phyloP scores from a whole-genome alignment of 2,329 filamentous ascomycete genomes.

The Gaeumannomyces sp. region DNA sequence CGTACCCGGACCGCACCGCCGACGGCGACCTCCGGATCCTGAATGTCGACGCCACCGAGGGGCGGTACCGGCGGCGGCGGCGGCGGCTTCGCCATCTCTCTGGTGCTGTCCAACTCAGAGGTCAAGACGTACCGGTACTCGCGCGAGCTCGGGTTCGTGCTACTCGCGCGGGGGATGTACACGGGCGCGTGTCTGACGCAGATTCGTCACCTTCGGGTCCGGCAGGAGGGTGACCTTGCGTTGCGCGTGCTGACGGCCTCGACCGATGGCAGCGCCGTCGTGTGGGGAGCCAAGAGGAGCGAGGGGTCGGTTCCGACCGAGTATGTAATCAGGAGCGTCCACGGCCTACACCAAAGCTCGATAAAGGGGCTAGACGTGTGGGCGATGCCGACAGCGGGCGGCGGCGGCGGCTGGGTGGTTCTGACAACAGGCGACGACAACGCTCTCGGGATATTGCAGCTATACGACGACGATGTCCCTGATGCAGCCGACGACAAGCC shows the following conservation, averaged over 20 bases:
- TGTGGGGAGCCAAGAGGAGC: conserved; percentile 40
- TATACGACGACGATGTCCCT: conserved; percentile 19
- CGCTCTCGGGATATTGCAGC: conserved; percentile 54
- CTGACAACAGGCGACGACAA: conserved; percentile 87
- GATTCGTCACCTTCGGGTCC: conserved; percentile 35
- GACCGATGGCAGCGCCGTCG: conserved; percentile 71
- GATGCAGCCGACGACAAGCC: not conserved
- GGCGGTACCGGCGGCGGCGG: conserved; percentile 13
- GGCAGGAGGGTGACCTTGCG: conserved; percentile 14
- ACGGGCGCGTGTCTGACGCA: conserved; percentile 74
- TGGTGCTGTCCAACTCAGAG: conserved; percentile 80
- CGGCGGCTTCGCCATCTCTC: conserved; percentile 51
- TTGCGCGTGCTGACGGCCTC: conserved; percentile 57
- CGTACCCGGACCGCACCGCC: conserved; percentile 42
- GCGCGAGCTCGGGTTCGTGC: conserved; percentile 33
- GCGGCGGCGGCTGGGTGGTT: conserved; percentile 37
- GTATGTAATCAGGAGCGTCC: conserved; percentile 24
- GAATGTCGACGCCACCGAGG: conserved; percentile 58
- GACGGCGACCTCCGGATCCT: conserved; percentile 71
- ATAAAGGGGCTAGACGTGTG: conserved; percentile 59
- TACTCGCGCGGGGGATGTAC: conserved; percentile 52
- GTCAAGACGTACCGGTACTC: conserved; percentile 55
- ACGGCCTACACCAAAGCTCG: conserved; percentile 68
- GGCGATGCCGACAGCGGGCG: not conserved
- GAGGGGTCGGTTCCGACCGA: conserved; percentile 10